phyloP scores from a whole-genome alignment of 2,329 filamentous ascomycete genomes.

The Ceratocystis diversiconidia region DNA sequence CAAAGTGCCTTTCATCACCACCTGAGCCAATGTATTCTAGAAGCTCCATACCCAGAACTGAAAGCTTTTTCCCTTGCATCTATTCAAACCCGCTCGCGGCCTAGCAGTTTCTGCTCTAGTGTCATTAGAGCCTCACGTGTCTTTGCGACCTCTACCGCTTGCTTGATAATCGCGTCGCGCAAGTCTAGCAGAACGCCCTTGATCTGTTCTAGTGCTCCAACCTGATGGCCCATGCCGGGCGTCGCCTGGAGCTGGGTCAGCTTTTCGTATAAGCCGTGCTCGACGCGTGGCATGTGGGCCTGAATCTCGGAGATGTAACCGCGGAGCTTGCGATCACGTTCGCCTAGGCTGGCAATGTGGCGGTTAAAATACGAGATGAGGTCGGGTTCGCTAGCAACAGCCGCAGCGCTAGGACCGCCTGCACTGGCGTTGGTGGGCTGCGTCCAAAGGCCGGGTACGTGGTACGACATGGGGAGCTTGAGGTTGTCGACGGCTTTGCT shows the following conservation, averaged over 20 bases:
- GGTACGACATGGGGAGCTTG: conserved; percentile 48
- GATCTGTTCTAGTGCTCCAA: conserved; percentile 25
- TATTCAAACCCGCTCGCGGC: conserved; percentile 10
- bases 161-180: conserved; percentile 29
- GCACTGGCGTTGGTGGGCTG: conserved; percentile 25
- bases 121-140: conserved; percentile 30
- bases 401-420: conserved; percentile 21
- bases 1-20: background rate
- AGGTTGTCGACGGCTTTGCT: conserved; percentile 64
- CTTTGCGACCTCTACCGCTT: conserved; percentile 32
- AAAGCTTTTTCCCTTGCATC: background rate
- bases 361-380: conserved; percentile 34
- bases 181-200: conserved; percentile 28
- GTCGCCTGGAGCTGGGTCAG: conserved; percentile 21
- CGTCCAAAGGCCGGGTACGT: conserved; percentile 32
- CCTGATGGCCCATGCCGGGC: conserved; percentile 18
- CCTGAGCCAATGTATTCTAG: background rate
- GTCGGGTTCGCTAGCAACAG: conserved; percentile 29
- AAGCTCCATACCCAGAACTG: background rate
- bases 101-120: conserved; percentile 29
- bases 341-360: conserved; percentile 31
- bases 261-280: conserved; percentile 32
- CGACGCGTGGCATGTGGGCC: conserved; percentile 34
- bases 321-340: conserved; percentile 31
- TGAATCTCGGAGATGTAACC: conserved; percentile 34